Conservation (phyloP, 1,139 yeast species). For the Debaryomyces robertsiae region DNA sequence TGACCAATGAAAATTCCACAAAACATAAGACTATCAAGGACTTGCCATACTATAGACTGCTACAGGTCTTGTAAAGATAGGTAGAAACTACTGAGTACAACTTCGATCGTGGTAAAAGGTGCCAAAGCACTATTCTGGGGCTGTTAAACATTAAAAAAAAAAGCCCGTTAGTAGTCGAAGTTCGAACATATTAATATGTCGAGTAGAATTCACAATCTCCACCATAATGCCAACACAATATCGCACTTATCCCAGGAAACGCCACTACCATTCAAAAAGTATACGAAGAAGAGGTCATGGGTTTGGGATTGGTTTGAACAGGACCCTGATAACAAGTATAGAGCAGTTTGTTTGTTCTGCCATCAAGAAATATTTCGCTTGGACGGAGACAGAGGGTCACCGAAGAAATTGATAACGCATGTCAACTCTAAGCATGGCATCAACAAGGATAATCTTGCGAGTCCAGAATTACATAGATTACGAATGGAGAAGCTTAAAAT, state of each 20-base stretch:
- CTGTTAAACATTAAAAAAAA: background rate
- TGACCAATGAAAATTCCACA: background rate
- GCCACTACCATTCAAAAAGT: conserved; percentile 19
- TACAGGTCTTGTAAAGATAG: background rate
- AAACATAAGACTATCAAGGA: background rate
- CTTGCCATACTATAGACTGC: background rate
- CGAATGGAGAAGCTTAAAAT: conserved; percentile 14
- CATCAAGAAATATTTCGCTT: conserved; percentile 19
- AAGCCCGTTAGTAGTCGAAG: conserved; percentile 7
- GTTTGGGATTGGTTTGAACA: conserved; percentile 24
- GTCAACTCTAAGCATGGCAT: conserved; percentile 19
- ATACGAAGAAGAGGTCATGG: conserved; percentile 21
- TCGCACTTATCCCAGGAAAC: conserved; percentile 17
- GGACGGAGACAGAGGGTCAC: conserved; percentile 22
- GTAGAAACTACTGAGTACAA: background rate
- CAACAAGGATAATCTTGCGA: conserved; percentile 16
- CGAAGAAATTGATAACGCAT: conserved; percentile 20
- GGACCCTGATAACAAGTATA: conserved; percentile 18
- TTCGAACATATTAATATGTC: conserved; percentile 14
- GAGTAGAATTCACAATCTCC: conserved; percentile 14
- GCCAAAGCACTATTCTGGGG: background rate
- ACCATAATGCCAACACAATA: conserved; percentile 14
- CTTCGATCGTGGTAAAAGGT: conserved; percentile 1
- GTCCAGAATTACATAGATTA: conserved; percentile 5
- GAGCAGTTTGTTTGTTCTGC: conserved; percentile 19